Evolutionary conservation across 495 filamentous ascomycete species (phyloP).

Genomic region (Pseudotulostoma volvatum): DNA sequence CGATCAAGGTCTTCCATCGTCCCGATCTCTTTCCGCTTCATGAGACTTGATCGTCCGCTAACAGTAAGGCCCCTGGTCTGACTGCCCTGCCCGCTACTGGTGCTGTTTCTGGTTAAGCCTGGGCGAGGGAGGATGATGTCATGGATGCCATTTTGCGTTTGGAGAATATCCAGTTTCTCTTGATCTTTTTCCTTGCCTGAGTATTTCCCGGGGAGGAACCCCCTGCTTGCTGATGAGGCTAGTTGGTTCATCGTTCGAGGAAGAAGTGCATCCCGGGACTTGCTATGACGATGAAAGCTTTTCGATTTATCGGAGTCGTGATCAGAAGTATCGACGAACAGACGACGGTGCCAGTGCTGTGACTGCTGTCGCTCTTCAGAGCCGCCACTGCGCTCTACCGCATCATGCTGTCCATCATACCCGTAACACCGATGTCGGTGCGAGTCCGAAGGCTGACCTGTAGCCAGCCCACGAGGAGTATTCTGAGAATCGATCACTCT

Average conservation of each 20-base stretch:
- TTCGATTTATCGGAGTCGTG: constrained; percentile 12
- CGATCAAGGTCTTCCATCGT: constrained; percentile 26
- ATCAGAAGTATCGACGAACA: constrained; percentile 10
- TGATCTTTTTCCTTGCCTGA: constrained; percentile 19
- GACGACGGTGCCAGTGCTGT: constrained; percentile 8
- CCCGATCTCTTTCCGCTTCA: constrained; percentile 20
- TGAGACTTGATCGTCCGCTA: constrained; percentile 15
- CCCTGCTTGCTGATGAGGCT: constrained; percentile 19
- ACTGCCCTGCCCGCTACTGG: constrained; percentile 19
- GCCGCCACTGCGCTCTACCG: not conserved
- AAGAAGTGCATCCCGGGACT: constrained; percentile 22
- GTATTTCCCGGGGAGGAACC: constrained; percentile 20
- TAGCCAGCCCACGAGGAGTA: too few relatives aligned
- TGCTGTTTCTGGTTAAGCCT: constrained; percentile 19
- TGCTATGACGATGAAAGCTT: constrained; percentile 18
- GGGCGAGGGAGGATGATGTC: constrained; percentile 21
- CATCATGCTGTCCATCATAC: not conserved
- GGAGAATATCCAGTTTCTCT: constrained; percentile 18
- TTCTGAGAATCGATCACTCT: too few relatives aligned
- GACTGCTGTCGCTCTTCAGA: constrained; percentile 6
- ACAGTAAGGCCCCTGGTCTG: constrained; percentile 17
- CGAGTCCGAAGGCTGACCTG: too few relatives aligned
- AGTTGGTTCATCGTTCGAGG: constrained; percentile 24
- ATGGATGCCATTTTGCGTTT: constrained; percentile 14
- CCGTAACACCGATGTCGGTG: constrained; percentile 3